Evolutionary conservation across 345 rosid species (phyloP), one percentile per base, ranked within the genome.

Genomic region (Raphanus sativus): DNA sequence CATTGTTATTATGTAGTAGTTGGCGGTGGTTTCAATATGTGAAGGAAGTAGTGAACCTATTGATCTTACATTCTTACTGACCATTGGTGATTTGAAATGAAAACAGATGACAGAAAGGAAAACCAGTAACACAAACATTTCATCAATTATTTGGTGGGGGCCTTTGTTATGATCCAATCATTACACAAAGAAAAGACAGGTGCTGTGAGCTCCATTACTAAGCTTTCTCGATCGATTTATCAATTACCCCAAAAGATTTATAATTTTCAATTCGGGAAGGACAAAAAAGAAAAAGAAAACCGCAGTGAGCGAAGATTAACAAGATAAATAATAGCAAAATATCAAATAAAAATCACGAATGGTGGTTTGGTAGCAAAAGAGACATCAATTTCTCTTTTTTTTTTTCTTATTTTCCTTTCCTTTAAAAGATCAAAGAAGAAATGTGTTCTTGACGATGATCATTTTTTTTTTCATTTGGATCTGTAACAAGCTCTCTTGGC

Each of bases 401-500:
- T 48, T n/a, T 6, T 36, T 67, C 9, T 34, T 71, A 67, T 67
- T 74, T 74, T 62, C 70, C 65, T 65, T 38, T 5, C 17, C 4
- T 40, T 40, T 40, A 45, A 8, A 64, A 70, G 75, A 77, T 76
- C 80, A 70, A 71, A 77, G 67, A 71, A 65, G 72, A 72, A 66
- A 66, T 16, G 74, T 78, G 70, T 52, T 52, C 9, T 13, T 45
- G 26, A 10, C 15, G 45, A 61, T 15, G 10, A 52, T 62, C 33
- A 54, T 45, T 45, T 50, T 50, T 13, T 50, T n/a, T 50, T 12
- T 28, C 16, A 50, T 28, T 79, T 82, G 54, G 92, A 83, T 82
- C 94, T 84, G 81, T 83, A 87, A 85, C 97, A 88, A 75, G 91
- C 86, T 81, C 97, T 89, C 82, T 86, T 87, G 60, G 94, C 91